A percentile compares a stretch with the other conserved stretches of the same genome.
Evolutionary conservation across 148 eudicot species (phyloP).

Genomic region (Rhododendron henanense): DNA sequence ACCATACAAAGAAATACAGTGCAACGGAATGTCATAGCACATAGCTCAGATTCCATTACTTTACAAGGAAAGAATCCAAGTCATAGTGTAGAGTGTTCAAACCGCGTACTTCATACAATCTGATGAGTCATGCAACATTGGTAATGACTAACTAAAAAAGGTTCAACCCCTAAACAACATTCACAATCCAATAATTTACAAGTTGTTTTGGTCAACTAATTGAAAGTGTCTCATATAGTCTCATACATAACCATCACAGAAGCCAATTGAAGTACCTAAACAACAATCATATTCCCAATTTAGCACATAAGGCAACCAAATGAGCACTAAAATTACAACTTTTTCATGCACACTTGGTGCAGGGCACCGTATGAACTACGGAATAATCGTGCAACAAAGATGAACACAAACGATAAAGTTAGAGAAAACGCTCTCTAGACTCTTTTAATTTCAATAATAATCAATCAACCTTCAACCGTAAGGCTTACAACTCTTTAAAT

Average conservation of each 20-base stretch:
- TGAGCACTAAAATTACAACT: neutral
- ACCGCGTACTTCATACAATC: neutral
- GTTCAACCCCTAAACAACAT: neutral
- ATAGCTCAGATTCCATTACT: neutral
- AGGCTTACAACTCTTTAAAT: too few species aligned
- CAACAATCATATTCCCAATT: neutral
- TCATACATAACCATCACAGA: neutral
- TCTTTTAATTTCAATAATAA: too few species aligned
- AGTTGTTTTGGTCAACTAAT: neutral
- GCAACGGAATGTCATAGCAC: neutral
- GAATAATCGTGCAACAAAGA: too few species aligned
- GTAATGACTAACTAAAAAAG: neutral
- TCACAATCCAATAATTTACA: neutral
- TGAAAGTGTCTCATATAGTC: neutral
- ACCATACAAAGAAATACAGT: neutral
- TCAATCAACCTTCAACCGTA: too few species aligned
- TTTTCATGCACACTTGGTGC: neutral
- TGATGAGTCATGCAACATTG: neutral
- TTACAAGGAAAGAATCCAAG: neutral
- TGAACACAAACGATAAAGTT: too few species aligned
- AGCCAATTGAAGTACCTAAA: conserved; percentile 2
- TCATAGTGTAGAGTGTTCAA: neutral
- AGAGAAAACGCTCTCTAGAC: too few species aligned
- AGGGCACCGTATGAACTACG: too few species aligned
- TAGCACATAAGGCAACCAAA: neutral